A percentile compares a stretch with the other conserved stretches of the same genome.
Conservation (phyloP, 2,329 filamentous ascomycete genomes). For the Claviceps purpurea region DNA sequence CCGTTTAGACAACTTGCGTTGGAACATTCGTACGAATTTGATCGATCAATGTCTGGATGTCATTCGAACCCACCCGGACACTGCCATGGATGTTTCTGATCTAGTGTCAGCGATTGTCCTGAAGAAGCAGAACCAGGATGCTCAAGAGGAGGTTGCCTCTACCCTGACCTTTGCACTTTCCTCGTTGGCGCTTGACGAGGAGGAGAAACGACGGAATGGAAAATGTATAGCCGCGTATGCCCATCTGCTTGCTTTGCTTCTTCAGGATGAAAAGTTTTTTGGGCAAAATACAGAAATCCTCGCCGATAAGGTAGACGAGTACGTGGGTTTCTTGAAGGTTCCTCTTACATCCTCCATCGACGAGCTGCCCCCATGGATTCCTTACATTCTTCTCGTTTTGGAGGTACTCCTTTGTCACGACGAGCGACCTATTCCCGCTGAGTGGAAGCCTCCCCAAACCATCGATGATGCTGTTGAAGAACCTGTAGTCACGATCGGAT, state of each 20-base stretch:
- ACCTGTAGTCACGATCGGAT: constrained; percentile 48
- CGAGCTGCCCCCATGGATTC: constrained; percentile 83
- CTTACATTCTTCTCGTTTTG: constrained; percentile 76
- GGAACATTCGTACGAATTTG: constrained; percentile 58
- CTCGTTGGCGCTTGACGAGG: constrained; percentile 47
- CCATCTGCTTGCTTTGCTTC: constrained; percentile 75
- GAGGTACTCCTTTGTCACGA: constrained; percentile 87
- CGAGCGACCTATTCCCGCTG: constrained; percentile 60
- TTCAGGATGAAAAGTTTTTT: constrained; percentile 76
- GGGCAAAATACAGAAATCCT: constrained; percentile 59
- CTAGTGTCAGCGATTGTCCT: constrained; percentile 63
- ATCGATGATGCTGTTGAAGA: constrained; percentile 35
- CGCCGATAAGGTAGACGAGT: constrained; percentile 60
- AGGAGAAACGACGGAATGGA: constrained; percentile 50
- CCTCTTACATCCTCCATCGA: constrained; percentile 53
- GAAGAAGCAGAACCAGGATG: constrained; percentile 40
- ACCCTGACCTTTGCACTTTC: constrained; percentile 77
- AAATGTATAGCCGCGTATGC: constrained; percentile 71
- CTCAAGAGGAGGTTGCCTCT: constrained; percentile 61
- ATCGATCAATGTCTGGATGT: constrained; percentile 87
- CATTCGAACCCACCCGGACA: constrained; percentile 72
- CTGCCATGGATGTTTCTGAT: constrained; percentile 84
- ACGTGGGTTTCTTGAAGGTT: constrained; percentile 68
- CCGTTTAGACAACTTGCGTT: constrained; percentile 64
- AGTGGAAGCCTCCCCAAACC: constrained; percentile 49